A percentile compares a stretch with the other conserved stretches of the same genome.
Conservation (phyloP, 176 grass and related monocot genomes). For the Rhipidocladum racemiflorum region DNA sequence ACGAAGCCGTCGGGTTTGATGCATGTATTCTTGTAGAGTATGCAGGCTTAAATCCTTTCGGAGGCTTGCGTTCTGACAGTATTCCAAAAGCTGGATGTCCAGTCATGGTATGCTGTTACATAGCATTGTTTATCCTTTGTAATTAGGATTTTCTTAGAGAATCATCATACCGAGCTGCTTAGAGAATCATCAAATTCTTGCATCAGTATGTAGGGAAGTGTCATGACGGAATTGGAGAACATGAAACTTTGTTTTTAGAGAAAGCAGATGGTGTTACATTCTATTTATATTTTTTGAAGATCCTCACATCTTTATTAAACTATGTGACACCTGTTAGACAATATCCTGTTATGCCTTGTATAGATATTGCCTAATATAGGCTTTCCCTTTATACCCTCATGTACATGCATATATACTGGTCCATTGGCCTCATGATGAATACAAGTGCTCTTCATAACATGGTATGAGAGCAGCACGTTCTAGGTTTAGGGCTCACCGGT, state of each 20-base stretch:
- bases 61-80: conserved; percentile 85
- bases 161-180: no score
- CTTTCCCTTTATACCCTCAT: no score
- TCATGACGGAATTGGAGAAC: background rate
- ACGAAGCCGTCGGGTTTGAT: conserved; percentile 95
- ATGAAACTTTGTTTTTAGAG: background rate
- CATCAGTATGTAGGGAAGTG: conserved; percentile 6
- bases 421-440: no score
- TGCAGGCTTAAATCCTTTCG: conserved; percentile 97
- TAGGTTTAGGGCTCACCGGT: no score
- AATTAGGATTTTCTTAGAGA: conserved; percentile 16
- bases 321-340: background rate
- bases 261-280: background rate
- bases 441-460: no score
- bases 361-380: no score
- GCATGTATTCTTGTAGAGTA: conserved; percentile 95
- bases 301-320: background rate
- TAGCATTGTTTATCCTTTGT: conserved; percentile 24
- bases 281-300: no score
- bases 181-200: conserved; percentile 10
- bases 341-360: no score
- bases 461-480: no score
- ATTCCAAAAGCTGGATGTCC: conserved; percentile 97
- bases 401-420: no score
- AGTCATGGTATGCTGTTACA: conserved; percentile 60